phyloP scores from a whole-genome alignment of 1,284 basidiomycete species.

The Anthracocystis panici-leucophaei region DNA sequence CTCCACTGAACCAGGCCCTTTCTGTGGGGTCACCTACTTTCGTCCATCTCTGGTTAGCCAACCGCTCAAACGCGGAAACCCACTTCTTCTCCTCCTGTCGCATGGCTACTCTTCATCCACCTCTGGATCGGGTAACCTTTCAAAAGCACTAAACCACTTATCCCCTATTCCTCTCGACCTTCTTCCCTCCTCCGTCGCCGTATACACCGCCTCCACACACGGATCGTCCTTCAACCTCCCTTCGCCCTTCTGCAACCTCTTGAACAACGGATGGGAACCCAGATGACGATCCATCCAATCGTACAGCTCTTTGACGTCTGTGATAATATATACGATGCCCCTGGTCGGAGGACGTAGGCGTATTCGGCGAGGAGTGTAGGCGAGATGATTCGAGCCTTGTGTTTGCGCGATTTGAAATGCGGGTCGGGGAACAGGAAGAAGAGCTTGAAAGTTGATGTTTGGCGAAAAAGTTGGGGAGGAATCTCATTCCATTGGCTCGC shows the following conservation, averaged over 20 bases:
- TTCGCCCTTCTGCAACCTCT: constrained; percentile 79
- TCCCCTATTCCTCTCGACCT: constrained; percentile 93
- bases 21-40: too few species aligned
- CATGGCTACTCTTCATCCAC: constrained; percentile 27
- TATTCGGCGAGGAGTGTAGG: constrained; percentile 91
- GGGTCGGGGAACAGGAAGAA: constrained; percentile 99
- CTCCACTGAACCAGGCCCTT: too few species aligned
- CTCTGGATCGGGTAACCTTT: constrained; percentile 65
- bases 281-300: constrained; percentile 95
- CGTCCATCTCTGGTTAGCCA: too few species aligned
- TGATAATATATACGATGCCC: constrained; percentile 98
- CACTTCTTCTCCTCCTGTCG: too few species aligned
- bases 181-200: constrained; percentile 86
- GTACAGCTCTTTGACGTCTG: constrained; percentile 93
- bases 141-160: constrained; percentile 89
- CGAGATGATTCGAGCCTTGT: constrained; percentile 95
- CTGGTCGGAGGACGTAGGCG: constrained; percentile 89
- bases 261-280: constrained; percentile 86
- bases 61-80: too few species aligned
- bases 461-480: constrained; percentile 94
- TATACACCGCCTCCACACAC: constrained; percentile 63
- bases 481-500: constrained; percentile 98
- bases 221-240: constrained; percentile 72
- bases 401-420: constrained; percentile 97
- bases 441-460: constrained; percentile 84